Evolutionary conservation across 768 basidiomycete species (phyloP), one percentile per base, ranked within the genome.

Genomic region (Lentinula raphanica): DNA sequence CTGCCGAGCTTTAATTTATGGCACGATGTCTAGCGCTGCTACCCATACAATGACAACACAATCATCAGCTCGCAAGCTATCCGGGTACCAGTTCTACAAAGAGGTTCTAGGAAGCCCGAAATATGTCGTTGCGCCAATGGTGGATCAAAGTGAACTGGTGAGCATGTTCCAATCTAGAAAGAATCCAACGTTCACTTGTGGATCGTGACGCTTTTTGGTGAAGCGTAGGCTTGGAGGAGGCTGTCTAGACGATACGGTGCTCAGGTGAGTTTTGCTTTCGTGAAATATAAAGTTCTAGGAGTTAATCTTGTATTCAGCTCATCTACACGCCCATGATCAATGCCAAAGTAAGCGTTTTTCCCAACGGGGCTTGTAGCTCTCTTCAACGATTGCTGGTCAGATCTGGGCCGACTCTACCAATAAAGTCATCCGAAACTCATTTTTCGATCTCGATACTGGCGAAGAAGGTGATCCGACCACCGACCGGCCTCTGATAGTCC

Each of bases 321-420:
- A 81, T 84, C n/a, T 98, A 97, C 68, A 94, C 95, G 0, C 97
- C 97, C 17, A 99, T 99, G 97, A 97, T 99, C 65, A 92, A 96
- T 61, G 92, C 94, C 59, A 94, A 91, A 75, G 88, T 88, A 49
- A 27, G 65, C 4, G 25, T 15, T 25, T 45, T 39, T 21, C 7
- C 8, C 27, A 39, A 3, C 15, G 1, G 42, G 19, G 21, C 42
- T 21, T 17, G n/a, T 13, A 32, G 13, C 32, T 21, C 25, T 28
- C 29, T 21, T 15, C 45, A 59, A 56, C 56, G 3, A 56, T 0
- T 53, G 3, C n/a, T 12, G n/a, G 0, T 15, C 23, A 90, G 87
- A 85, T 91, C 74, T 94, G 86, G 62, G 74, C 75, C 1, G 79
- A 83, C 60, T 65, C 72, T 21, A 69, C 68, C 8, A 79, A 83